A percentile compares a stretch with the other conserved stretches of the same genome.
Evolutionary conservation across 2,329 filamentous ascomycete species (phyloP).

Genomic region (Cordyceps tenuipes): DNA sequence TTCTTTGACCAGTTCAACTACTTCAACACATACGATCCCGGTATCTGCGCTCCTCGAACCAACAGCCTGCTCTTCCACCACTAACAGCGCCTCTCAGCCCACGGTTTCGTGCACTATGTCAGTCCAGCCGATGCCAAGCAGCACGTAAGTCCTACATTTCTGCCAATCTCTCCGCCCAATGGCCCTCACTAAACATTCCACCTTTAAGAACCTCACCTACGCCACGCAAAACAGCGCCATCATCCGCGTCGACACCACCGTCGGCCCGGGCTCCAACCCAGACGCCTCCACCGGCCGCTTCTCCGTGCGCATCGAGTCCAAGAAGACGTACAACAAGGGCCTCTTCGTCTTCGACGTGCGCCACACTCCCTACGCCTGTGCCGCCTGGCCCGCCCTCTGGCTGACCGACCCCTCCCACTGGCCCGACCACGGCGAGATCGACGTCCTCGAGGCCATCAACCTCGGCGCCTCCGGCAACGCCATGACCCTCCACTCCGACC

Average conservation of each 20-base stretch:
- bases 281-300: conserved; percentile 51
- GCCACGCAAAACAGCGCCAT: conserved; percentile 45
- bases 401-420: conserved; percentile 52
- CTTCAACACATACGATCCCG: conserved; percentile 40
- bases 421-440: conserved; percentile 58
- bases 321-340: conserved; percentile 49
- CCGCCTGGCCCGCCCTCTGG: conserved; percentile 60
- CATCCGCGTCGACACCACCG: conserved; percentile 52
- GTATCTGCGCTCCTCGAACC: conserved; percentile 19
- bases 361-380: conserved; percentile 56
- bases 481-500: conserved; percentile 51
- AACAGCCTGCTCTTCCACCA: background rate
- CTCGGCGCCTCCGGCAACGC: conserved; percentile 45
- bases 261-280: conserved; percentile 37
- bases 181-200: background rate
- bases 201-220: conserved; percentile 53
- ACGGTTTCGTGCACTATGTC: conserved; percentile 48
- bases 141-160: conserved; percentile 28
- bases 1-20: conserved; percentile 52
- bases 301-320: conserved; percentile 56
- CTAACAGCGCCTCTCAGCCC: conserved; percentile 22
- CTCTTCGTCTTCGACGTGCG: conserved; percentile 61
- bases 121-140: conserved; percentile 31
- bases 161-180: background rate
- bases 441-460: conserved; percentile 53